Conservation (phyloP, 2,329 filamentous ascomycete genomes). For the Spiromastix sp. region DNA sequence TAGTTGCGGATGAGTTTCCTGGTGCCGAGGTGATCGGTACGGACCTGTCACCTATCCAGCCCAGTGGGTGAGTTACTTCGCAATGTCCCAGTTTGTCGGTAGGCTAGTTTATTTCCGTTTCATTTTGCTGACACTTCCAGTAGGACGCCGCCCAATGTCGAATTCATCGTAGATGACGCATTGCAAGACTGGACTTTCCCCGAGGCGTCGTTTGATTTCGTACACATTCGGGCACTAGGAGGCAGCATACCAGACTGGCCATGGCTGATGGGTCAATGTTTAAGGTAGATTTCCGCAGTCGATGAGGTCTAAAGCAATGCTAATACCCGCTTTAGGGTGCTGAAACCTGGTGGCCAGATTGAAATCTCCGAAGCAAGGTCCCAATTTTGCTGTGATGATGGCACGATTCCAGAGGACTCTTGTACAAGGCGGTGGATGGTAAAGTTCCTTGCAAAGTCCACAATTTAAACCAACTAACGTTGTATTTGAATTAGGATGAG, state of each 20-base stretch:
- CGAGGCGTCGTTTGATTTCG: conserved; percentile 41
- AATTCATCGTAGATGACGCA: conserved; percentile 53
- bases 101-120: not conserved
- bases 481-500: not conserved
- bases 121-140: not conserved
- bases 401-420: conserved; percentile 7
- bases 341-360: conserved; percentile 15
- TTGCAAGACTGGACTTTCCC: conserved; percentile 49
- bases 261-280: conserved; percentile 38
- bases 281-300: no score
- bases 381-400: conserved; percentile 11
- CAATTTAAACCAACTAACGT: no score
- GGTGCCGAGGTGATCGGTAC: conserved; percentile 18
- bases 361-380: conserved; percentile 16
- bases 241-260: conserved; percentile 45
- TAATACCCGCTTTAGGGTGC: conserved; percentile 11
- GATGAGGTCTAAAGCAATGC: not conserved
- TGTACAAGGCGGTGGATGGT: conserved; percentile 9
- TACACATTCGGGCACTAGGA: conserved; percentile 43
- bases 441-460: no score
- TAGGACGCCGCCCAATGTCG: conserved; percentile 49
- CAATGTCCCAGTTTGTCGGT: not conserved
- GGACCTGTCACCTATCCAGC: conserved; percentile 22
- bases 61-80: conserved; percentile 7
- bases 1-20: conserved; percentile 23